These are phyloP conservation scores for Beta macrorhiza DNA, from an alignment of 179 eudicot genomes.

Conservation along the genomic window DNA sequence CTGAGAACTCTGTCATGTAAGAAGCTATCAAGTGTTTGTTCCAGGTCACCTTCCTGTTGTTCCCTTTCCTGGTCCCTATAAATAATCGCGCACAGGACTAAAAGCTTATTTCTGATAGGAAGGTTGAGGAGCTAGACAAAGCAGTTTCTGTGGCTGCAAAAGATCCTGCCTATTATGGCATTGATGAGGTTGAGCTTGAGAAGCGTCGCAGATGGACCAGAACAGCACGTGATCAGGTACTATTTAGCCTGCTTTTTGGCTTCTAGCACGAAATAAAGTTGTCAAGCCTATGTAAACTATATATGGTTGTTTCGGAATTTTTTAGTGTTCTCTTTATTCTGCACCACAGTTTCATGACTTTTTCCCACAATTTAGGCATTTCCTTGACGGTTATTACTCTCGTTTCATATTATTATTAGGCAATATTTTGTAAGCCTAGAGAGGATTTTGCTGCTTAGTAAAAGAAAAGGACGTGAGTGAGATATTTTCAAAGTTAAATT, in stretches of 20 bases:
- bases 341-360: not conserved
- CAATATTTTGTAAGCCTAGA: not conserved
- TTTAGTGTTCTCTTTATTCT: not conserved
- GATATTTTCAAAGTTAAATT: not conserved
- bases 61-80: not conserved
- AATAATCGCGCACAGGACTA: constrained; percentile 24
- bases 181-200: constrained; percentile 64
- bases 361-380: not conserved
- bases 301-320: not conserved
- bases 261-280: not conserved
- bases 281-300: not conserved
- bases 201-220: constrained; percentile 77
- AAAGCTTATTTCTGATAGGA: constrained; percentile 55
- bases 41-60: not conserved
- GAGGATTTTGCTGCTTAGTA: not conserved
- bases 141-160: constrained; percentile 69
- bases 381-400: not conserved
- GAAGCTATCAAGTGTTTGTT: not conserved
- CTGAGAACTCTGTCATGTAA: not conserved
- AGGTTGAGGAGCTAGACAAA: constrained; percentile 90
- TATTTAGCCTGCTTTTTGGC: not conserved
- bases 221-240: constrained; percentile 81
- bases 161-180: constrained; percentile 66
- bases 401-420: not conserved
- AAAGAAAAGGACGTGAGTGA: not conserved